phyloP scores from a whole-genome alignment of 1,284 basidiomycete genomes.

The Butyriboletus appendiculatus region DNA sequence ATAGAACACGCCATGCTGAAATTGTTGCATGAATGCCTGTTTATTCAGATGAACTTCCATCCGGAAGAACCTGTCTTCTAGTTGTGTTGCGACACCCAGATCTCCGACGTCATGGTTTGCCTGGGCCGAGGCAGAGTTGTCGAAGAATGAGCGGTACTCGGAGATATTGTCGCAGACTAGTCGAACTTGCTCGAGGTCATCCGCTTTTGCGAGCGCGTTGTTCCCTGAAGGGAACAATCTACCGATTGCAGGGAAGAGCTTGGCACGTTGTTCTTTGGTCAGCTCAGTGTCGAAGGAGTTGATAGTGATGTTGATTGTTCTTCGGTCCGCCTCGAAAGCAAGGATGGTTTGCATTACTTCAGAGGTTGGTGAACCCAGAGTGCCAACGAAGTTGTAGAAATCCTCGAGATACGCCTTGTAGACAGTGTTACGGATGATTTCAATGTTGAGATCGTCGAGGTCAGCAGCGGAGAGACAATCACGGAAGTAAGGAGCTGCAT shows the following conservation, averaged over 20 bases:
- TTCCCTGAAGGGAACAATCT: slow-evolving; percentile 96
- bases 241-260: slow-evolving; percentile 93
- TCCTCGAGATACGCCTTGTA: slow-evolving; percentile 99
- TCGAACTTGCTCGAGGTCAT: slow-evolving; percentile 94
- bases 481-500: slow-evolving; percentile 92
- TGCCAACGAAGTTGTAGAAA: slow-evolving; percentile 84
- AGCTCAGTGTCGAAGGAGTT: slow-evolving; percentile 98
- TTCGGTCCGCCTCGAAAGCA: slow-evolving; percentile 95
- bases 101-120: slow-evolving; percentile 48
- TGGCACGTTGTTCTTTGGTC: slow-evolving; percentile 94
- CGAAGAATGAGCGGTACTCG: slow-evolving; percentile 93
- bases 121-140: slow-evolving; percentile 46
- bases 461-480: slow-evolving; percentile 95
- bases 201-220: slow-evolving; percentile 90
- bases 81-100: slow-evolving; percentile 58
- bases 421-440: slow-evolving; percentile 99
- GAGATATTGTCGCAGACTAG: slow-evolving; percentile 84
- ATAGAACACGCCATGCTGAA: slow-evolving; percentile 93
- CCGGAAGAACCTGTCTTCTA: slow-evolving; percentile 97
- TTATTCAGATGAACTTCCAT: slow-evolving; percentile 95
- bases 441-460: slow-evolving; percentile 98
- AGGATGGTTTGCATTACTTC: slow-evolving; percentile 92
- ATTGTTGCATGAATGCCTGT: slow-evolving; percentile 92
- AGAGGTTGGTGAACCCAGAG: slow-evolving; percentile 81
- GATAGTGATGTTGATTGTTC: slow-evolving; percentile 98